Evolutionary conservation across 352 stramenopile species (phyloP).

Genomic region (Phytophthora uliginosa): DNA sequence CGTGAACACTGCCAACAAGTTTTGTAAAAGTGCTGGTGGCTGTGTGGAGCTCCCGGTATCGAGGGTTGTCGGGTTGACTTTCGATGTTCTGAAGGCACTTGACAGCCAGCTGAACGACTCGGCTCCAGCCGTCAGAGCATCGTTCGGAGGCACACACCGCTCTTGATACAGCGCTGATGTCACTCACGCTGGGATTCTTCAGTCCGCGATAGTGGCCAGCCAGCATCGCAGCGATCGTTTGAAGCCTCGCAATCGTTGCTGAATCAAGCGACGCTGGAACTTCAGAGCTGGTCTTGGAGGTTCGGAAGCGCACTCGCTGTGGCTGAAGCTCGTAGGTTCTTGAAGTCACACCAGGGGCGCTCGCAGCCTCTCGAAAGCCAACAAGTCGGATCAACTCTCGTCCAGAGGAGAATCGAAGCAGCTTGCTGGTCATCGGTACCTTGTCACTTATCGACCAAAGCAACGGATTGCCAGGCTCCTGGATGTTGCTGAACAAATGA

Average conservation of each 20-base stretch:
- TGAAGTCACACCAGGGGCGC: background rate
- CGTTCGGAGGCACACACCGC: slow-evolving; percentile 33
- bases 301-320: slow-evolving; percentile 58
- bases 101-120: slow-evolving; percentile 50
- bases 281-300: slow-evolving; percentile 25
- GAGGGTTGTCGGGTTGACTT: slow-evolving; percentile 48
- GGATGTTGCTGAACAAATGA: slow-evolving; percentile 42
- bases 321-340: slow-evolving; percentile 41
- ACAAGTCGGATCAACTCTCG: slow-evolving; percentile 47
- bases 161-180: slow-evolving; percentile 61
- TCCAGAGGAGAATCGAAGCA: slow-evolving; percentile 33
- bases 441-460: slow-evolving; percentile 45
- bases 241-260: slow-evolving; percentile 38
- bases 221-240: slow-evolving; percentile 52
- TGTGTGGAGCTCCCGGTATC: slow-evolving; percentile 65
- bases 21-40: slow-evolving; percentile 60
- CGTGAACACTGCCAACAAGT: slow-evolving; percentile 40
- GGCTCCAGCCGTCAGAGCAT: slow-evolving; percentile 36
- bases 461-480: slow-evolving; percentile 50
- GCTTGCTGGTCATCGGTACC: slow-evolving; percentile 29
- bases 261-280: slow-evolving; percentile 31
- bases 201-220: slow-evolving; percentile 59
- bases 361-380: slow-evolving; percentile 40
- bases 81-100: slow-evolving; percentile 70
- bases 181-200: slow-evolving; percentile 50